A percentile compares a stretch with the other conserved stretches of the same genome.
These are phyloP conservation scores for Malus sylvestris DNA, from an alignment of 306 rosid species.

Conservation along the genomic window DNA sequence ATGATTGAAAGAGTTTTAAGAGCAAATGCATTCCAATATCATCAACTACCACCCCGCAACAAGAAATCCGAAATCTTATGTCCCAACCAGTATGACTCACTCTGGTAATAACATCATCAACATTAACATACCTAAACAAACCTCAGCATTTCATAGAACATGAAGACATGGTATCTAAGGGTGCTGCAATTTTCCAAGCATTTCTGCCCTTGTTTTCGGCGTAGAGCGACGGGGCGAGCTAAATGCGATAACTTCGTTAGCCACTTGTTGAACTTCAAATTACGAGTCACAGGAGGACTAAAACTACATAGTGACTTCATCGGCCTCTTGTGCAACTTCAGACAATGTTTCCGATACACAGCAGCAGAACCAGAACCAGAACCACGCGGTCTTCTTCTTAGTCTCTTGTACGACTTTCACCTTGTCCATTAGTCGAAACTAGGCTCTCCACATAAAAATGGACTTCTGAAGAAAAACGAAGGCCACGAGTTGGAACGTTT, in stretches of 20 bases:
- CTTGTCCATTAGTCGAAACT: neutral
- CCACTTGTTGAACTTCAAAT: neutral
- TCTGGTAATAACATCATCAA: too few species aligned
- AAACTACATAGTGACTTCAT: neutral
- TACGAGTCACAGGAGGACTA: neutral
- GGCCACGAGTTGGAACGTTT: neutral
- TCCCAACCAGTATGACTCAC: too few species aligned
- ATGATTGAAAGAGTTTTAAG: too few species aligned
- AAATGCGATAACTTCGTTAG: too few species aligned
- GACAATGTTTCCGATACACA: neutral
- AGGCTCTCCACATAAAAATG: neutral
- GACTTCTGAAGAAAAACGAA: neutral
- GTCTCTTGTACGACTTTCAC: neutral
- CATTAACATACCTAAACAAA: too few species aligned
- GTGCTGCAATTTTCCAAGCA: neutral
- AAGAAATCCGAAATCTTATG: too few species aligned
- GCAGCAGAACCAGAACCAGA: neutral
- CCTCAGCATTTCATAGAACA: neutral
- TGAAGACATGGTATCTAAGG: neutral
- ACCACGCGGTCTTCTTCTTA: neutral
- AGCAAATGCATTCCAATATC: too few species aligned
- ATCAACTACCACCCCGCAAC: too few species aligned
- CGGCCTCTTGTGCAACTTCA: neutral
- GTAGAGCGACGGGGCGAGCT: too few species aligned
- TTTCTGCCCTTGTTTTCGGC: neutral